Evolutionary conservation across 768 basidiomycete species (phyloP), one percentile per base, ranked within the genome.

Genomic region (Lentinula boryana): DNA sequence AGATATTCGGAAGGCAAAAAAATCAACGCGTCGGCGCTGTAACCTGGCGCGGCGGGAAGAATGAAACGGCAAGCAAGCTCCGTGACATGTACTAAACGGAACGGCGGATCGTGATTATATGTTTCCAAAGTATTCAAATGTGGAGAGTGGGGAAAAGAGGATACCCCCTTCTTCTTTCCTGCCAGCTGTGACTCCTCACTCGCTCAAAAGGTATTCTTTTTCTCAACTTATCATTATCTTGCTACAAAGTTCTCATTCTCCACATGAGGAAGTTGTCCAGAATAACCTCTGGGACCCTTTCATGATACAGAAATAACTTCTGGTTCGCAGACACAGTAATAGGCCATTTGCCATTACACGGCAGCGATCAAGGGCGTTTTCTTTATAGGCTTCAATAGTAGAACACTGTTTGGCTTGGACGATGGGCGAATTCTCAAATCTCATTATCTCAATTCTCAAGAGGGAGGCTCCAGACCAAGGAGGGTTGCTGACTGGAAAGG

Each of bases 401-500:
- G 7, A 5, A 51, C 32, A 3, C 13, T 21, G 9, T 54, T 36
- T 33, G 23, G 18, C 23, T 4, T 43, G 10, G n/a, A 43, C 6
- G 12, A 56, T 56, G 57, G 57, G 57, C 35, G 44, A 58, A 41
- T 58, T 58, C 33, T 58, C 57, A 15, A 35, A 9, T 1, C 10
- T 32, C 6, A 27, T 58, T 16, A 18, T 58, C 46, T 33, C 31
- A n/a, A 36, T 58, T 10, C 35, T 58, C 31, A 49, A 33, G 10
- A 31, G 57, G n/a, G 57, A 58, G 40, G 57, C 57, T 31, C 57
- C 57, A 27, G 57, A 58, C 59, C 54, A 92, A 87, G 89, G 89
- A 18, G 91, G 91, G 6, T 74, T 95, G 32, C 71, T 95, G 58
- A 84, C 78, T 48, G 93, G 93, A 0, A 79, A 84, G 56, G 85